phyloP scores from a whole-genome alignment of 768 basidiomycete genomes.

The Cantharellus anzutake region DNA sequence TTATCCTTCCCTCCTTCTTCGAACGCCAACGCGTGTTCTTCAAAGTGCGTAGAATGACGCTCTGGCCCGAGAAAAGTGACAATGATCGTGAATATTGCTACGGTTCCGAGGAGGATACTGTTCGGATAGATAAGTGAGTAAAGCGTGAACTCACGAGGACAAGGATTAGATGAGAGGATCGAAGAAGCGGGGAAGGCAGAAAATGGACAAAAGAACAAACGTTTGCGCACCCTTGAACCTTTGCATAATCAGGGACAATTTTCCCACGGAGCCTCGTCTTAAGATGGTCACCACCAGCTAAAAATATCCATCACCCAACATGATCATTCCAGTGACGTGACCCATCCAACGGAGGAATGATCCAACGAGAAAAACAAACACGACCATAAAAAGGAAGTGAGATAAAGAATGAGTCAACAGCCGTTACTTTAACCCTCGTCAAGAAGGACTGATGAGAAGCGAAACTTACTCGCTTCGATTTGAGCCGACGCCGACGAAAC shows the following conservation, averaged over 20 bases:
- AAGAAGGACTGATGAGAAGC: not conserved
- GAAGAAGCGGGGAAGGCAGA: too few species aligned
- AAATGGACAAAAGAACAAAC: too few species aligned
- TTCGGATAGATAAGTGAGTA: constrained; percentile 20
- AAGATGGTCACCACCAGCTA: constrained; percentile 37
- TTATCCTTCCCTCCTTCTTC: constrained; percentile 36
- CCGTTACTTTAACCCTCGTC: too few species aligned
- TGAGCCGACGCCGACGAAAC: constrained; percentile 58
- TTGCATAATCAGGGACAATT: constrained; percentile 46
- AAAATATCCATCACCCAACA: too few species aligned
- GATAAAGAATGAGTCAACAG: not conserved
- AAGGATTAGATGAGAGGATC: not conserved
- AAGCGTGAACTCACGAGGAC: not conserved
- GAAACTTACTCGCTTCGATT: constrained; percentile 44
- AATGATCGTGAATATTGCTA: constrained; percentile 58
- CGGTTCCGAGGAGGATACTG: constrained; percentile 72
- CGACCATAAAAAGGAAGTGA: not conserved
- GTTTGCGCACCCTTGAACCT: constrained; percentile 18
- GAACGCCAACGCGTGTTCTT: constrained; percentile 61
- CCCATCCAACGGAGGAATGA: not conserved
- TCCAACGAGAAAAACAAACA: not conserved
- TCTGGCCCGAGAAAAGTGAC: constrained; percentile 55
- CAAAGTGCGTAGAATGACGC: constrained; percentile 37
- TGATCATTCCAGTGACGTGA: constrained; percentile 15
- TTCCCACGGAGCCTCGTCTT: constrained; percentile 26